Evolutionary conservation across 2,329 filamentous ascomycete species (phyloP).

Genomic region (Fusarium sp.): DNA sequence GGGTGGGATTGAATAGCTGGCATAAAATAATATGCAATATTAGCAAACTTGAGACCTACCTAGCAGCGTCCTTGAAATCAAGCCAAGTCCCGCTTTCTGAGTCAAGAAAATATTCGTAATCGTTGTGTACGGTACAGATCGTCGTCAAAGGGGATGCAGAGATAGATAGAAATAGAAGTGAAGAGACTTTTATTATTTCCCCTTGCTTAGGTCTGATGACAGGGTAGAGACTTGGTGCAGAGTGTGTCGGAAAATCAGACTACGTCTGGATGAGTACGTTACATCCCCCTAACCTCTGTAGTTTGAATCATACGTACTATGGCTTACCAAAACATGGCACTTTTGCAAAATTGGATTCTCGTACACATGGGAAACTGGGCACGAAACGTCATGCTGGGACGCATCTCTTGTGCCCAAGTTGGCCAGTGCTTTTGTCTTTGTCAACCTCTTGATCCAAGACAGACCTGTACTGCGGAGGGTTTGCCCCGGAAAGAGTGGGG

Average conservation of each 20-base stretch:
- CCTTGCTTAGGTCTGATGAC: slow-evolving; percentile 27
- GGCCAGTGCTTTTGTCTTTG: slow-evolving; percentile 3
- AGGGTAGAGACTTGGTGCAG: slow-evolving; percentile 9
- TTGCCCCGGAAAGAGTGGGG: slow-evolving; percentile 23
- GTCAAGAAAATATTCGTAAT: slow-evolving; percentile 10
- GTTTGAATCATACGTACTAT: too few relatives aligned
- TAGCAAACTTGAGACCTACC: slow-evolving; percentile 9
- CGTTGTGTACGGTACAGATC: slow-evolving; percentile 6
- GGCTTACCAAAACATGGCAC: slow-evolving; percentile 31
- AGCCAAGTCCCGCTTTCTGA: slow-evolving; percentile 23
- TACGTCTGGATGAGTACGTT: not conserved
- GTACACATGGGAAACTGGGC: slow-evolving; percentile 31
- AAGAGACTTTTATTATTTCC: slow-evolving; percentile 19
- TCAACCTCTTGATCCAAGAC: not conserved
- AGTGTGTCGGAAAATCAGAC: slow-evolving; percentile 8
- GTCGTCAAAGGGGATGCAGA: not conserved
- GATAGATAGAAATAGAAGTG: not conserved
- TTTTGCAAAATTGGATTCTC: slow-evolving; percentile 34
- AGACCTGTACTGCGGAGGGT: slow-evolving; percentile 14
- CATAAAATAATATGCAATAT: not conserved
- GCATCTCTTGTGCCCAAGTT: slow-evolving; percentile 14
- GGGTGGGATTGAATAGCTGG: not conserved
- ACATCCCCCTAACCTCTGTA: not conserved
- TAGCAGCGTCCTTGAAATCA: slow-evolving; percentile 10
- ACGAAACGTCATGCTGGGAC: slow-evolving; percentile 18